Evolutionary conservation across 345 rosid genomes (phyloP), one percentile per base, ranked within the genome.

Genomic region (Diplotaxis tenuifolia): DNA sequence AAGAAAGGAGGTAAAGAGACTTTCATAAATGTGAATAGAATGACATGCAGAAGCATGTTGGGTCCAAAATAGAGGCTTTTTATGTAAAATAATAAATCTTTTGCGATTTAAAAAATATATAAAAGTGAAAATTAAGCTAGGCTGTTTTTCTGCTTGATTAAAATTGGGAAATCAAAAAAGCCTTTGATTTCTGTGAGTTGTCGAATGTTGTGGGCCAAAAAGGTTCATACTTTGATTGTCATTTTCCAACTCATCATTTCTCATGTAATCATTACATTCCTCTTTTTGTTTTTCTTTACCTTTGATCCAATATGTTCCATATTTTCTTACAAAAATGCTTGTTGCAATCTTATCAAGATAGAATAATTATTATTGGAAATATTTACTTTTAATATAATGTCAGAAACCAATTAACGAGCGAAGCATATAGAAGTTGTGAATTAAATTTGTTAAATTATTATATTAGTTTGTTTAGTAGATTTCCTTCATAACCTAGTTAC

Each of bases 61-160:
- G 87, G 89, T 86, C 91, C 94, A 82, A 83, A 80, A 68, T 79
- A 78, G 81, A 75, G 86, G 87, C 85, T 82, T 79, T 83, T 75
- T 80, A 78, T 80, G 80, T 76, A 76, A 78, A 86, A 79, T 86
- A 81, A 78, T 38, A 29, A 15, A 56, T 70, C 70, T 76, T 76
- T 76, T 22, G 4, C 18, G 14, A 22, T 56, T 56, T 28, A 3
- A 32, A 8, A 34, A 32, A 2, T 29, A 53, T 4, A 53, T 1
- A 3, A 31, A 62, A 53, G 56, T 25, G 40, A 56, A 68, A 70
- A 55, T 9, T 58, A 71, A 65, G 9, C 21, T 75, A 55, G 32
- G 55, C 4, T 69, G 64, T 78, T 73, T 64, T 73, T 20, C 20
- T 50, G 42, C 18, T 65, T 69, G 66, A 83, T 80, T 11, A 66